A percentile compares a stretch with the other conserved stretches of the same genome.
These are phyloP conservation scores for Suhomyces pyralidae DNA, from an alignment of 805 yeast genomes.

Conservation along the genomic window DNA sequence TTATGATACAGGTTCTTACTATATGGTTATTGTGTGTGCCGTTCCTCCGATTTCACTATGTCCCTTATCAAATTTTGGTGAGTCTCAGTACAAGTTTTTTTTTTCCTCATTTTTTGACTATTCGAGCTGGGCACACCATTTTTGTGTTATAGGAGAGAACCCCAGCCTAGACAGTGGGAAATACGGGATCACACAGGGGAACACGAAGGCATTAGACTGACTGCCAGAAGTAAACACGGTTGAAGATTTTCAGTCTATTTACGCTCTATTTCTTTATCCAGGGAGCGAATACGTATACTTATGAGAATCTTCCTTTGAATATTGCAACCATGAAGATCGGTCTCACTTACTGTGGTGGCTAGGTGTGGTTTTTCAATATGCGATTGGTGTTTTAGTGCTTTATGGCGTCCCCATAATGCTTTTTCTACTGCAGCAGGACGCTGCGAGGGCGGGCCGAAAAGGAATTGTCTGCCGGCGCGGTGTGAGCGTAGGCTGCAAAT, in stretches of 20 bases:
- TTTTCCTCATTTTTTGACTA: neutral
- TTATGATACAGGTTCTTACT: neutral
- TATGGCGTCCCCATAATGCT: neutral
- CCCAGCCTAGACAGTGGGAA: neutral
- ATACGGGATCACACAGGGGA: neutral
- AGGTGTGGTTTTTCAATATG: neutral
- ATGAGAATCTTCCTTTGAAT: neutral
- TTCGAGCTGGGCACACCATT: neutral
- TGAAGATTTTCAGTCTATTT: neutral
- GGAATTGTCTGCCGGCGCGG: neutral
- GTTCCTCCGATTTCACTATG: neutral
- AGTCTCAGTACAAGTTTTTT: neutral
- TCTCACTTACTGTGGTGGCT: neutral
- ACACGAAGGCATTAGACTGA: neutral
- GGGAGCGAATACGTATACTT: neutral
- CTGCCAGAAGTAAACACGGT: neutral
- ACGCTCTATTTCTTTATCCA: neutral
- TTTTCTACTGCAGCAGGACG: neutral
- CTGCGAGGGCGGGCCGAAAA: neutral
- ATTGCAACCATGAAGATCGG: neutral
- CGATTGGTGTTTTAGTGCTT: neutral
- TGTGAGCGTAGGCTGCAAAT: neutral
- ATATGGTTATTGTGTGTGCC: neutral
- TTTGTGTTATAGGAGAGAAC: neutral
- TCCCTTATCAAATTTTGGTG: neutral